These are phyloP conservation scores for Pyrenophora seminiperda DNA, from an alignment of 2,329 filamentous ascomycete genomes.

Conservation along the genomic window DNA sequence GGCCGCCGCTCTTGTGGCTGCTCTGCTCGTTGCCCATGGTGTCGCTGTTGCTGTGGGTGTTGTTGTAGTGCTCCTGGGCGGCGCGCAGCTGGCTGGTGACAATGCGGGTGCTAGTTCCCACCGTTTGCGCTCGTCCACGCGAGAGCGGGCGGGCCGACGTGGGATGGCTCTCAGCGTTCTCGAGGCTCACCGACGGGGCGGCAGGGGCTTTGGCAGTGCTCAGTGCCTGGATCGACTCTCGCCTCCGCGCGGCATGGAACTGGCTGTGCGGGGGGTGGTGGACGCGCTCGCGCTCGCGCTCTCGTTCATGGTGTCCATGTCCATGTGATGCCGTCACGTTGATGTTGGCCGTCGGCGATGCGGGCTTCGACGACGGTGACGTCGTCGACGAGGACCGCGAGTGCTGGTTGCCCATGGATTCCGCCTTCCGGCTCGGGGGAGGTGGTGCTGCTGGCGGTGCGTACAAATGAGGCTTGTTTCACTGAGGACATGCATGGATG, in stretches of 20 bases:
- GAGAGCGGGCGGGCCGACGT: conserved; percentile 33
- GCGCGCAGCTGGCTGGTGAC: conserved; percentile 39
- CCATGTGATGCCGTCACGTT: conserved; percentile 31
- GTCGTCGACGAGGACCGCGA: conserved; percentile 28
- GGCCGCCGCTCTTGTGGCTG: conserved; percentile 31
- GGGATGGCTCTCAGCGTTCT: conserved; percentile 43
- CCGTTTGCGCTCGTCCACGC: conserved; percentile 38
- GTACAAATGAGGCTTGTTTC: neutral
- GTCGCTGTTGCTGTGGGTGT: conserved; percentile 13
- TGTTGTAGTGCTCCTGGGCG: conserved; percentile 35
- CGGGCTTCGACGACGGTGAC: conserved; percentile 30
- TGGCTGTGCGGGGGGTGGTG: conserved; percentile 23
- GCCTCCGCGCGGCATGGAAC: conserved; percentile 39
- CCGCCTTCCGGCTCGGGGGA: conserved; percentile 1
- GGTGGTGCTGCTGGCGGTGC: conserved; percentile 5
- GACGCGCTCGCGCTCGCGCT: conserved; percentile 14
- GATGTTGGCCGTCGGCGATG: conserved; percentile 27
- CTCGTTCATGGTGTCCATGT: conserved; percentile 14
- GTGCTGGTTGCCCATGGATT: conserved; percentile 45
- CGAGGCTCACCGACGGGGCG: conserved; percentile 47
- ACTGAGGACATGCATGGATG: too few species aligned
- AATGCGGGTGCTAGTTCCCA: conserved; percentile 24
- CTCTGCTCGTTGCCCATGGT: conserved; percentile 51
- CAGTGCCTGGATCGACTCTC: conserved; percentile 50
- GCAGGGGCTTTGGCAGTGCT: conserved; percentile 45